Conservation (phyloP, 2,329 filamentous ascomycete species). For the Xylaria sp. region DNA sequence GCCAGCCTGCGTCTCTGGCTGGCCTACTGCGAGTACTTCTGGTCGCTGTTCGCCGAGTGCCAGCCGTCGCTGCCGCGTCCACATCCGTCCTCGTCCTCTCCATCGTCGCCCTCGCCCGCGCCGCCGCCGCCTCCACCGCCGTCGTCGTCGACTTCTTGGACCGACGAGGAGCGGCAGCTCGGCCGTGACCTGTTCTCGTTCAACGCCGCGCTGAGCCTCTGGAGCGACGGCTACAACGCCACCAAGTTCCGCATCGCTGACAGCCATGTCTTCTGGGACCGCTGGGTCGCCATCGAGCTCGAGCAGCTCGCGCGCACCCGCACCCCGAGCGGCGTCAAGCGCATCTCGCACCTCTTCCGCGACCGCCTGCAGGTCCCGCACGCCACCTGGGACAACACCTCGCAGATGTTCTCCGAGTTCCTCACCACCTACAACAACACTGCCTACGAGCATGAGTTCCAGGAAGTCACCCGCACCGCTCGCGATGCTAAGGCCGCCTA, state of each 20-base stretch:
- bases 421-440: conserved; percentile 75
- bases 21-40: conserved; percentile 81
- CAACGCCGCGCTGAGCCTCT: conserved; percentile 73
- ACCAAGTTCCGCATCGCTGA: conserved; percentile 80
- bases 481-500: conserved; percentile 73
- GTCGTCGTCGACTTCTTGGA: conserved; percentile 56
- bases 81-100: conserved; percentile 8
- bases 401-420: conserved; percentile 79
- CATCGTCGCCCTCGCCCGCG: conserved; percentile 1
- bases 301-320: conserved; percentile 70
- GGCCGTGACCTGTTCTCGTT: conserved; percentile 79
- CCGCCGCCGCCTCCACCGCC: neutral
- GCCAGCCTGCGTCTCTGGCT: conserved; percentile 80
- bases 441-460: conserved; percentile 81
- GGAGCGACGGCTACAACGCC: conserved; percentile 76
- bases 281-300: conserved; percentile 78
- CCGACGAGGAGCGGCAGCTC: conserved; percentile 74
- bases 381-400: conserved; percentile 78
- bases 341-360: conserved; percentile 75
- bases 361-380: conserved; percentile 79
- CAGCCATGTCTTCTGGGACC: conserved; percentile 83
- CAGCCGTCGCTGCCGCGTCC: conserved; percentile 57
- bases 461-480: conserved; percentile 71
- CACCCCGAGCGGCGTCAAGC: conserved; percentile 68
- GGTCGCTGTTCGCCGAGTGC: conserved; percentile 74